phyloP scores from a whole-genome alignment of 352 stramenopile species.

The Globisporangium cederbergense region DNA sequence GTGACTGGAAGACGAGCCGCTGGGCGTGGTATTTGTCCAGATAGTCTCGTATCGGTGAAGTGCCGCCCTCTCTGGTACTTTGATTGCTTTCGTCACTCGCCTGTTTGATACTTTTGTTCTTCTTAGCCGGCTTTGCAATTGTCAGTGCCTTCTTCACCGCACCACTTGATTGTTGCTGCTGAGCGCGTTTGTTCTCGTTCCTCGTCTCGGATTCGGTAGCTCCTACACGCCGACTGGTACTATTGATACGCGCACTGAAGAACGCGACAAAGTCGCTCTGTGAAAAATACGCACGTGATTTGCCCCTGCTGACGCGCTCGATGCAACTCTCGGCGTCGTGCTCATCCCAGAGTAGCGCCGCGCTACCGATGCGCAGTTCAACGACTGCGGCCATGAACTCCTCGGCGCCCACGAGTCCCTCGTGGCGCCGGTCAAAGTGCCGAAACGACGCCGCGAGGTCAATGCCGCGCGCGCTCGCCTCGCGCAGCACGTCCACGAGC shows the following conservation, averaged over 20 bases:
- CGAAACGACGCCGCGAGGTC: conserved; percentile 45
- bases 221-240: neutral
- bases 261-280: conserved; percentile 52
- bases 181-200: neutral
- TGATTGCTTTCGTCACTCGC: neutral
- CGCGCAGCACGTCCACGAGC: conserved; percentile 44
- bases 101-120: neutral
- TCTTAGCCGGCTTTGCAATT: neutral
- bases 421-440: conserved; percentile 49
- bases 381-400: conserved; percentile 51
- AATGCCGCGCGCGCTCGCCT: conserved; percentile 47
- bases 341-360: conserved; percentile 30
- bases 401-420: conserved; percentile 45
- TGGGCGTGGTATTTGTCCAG: conserved; percentile 11
- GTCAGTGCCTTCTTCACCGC: neutral
- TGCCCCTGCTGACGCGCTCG: conserved; percentile 25
- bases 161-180: neutral
- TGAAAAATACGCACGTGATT: conserved; percentile 50
- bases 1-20: neutral
- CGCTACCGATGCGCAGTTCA: conserved; percentile 28
- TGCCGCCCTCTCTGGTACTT: neutral
- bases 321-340: conserved; percentile 49
- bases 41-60: conserved; percentile 9
- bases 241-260: conserved; percentile 17
- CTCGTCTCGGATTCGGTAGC: neutral